Conservation (phyloP, 1,284 basidiomycete species). For the Fistulinella cinereoalba region DNA sequence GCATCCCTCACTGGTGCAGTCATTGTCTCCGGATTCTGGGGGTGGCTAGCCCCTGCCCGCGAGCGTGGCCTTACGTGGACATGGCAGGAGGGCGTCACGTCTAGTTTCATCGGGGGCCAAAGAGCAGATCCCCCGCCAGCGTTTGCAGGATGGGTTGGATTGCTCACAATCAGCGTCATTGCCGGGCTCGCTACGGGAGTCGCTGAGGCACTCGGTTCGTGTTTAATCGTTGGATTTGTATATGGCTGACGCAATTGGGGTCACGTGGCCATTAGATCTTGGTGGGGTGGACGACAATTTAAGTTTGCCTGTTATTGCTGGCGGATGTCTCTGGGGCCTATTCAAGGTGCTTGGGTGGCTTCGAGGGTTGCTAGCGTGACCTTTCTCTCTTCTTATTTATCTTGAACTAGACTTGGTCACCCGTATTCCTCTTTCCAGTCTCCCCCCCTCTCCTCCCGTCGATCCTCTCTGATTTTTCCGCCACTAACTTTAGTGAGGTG, state of each 20-base stretch:
- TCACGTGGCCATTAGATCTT: constrained; percentile 58
- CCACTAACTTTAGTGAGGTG: too few relatives aligned
- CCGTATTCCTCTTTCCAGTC: background rate
- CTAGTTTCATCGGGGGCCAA: constrained; percentile 14
- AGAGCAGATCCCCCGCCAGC: background rate
- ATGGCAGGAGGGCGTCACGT: constrained; percentile 45
- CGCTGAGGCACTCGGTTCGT: constrained; percentile 80
- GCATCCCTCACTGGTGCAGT: constrained; percentile 75
- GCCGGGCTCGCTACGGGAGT: constrained; percentile 80
- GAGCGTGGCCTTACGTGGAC: constrained; percentile 49
- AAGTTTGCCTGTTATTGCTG: constrained; percentile 88
- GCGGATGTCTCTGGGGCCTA: constrained; percentile 75
- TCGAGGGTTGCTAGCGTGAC: constrained; percentile 17
- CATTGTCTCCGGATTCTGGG: constrained; percentile 82
- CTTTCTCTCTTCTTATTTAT: background rate
- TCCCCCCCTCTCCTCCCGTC: background rate
- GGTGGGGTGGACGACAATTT: constrained; percentile 91
- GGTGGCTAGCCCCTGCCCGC: constrained; percentile 50
- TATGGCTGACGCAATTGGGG: constrained; percentile 4
- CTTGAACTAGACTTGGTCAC: too few relatives aligned
- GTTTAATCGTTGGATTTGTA: background rate
- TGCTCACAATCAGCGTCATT: constrained; percentile 57
- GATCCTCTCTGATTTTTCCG: too few relatives aligned
- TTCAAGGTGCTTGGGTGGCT: constrained; percentile 46
- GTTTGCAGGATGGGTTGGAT: constrained; percentile 49